Base-by-base conservation (phyloP, 805 yeast species). In the Myxozyma geophila region DNA sequence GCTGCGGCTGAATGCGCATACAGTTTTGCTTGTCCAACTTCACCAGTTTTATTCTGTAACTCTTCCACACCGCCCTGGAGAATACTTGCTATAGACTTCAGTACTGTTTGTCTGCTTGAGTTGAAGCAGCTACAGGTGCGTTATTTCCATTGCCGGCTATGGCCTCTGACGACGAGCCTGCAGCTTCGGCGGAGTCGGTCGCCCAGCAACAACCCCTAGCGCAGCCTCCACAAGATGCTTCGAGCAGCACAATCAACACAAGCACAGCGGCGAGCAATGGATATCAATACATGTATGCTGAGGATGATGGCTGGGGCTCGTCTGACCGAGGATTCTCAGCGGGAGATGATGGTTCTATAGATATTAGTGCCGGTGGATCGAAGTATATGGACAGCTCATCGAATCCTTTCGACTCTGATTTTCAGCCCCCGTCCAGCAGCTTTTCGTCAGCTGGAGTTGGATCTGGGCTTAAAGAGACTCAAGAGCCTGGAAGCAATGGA, bases 81-180 rank as follows among this genome's bases (percentile, higher is more conserved):
- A 28, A 28, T 28, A 28, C 28, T 28, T 28, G 28, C 28, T 28
- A 28, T 2, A 28, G 28, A 28, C 28, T 5, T 2, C 28, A 28
- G 5, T 28, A 28, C 28, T 28, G 28, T 3, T 28, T 28, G 28
- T 28, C 28, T 28, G 28, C 28, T 28, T 28, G 28, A 28, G 28
- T 5, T 28, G 17, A 17, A 19, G 47, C 4, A 13, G 10, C 47
- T 12, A 2, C 1, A n/a, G 10, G 21, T 43, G 15, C 17, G 17
- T 17, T 43, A n/a, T 39, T 12, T 13, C 17, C 19, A 8, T 43
- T 43, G 17, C 47, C 21, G 57, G 57, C 57, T n/a, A 53, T 53
- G 57, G 57, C 57, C 57, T 53, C 57, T 13, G 57, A 53, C 48
- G 48, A 41, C 57, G 57, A 53, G 57, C 49, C 48, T 53, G 15